Base-by-base conservation (phyloP, 192 early-diverging fungal genomes). In the Lunasporangiospora selenospora region DNA sequence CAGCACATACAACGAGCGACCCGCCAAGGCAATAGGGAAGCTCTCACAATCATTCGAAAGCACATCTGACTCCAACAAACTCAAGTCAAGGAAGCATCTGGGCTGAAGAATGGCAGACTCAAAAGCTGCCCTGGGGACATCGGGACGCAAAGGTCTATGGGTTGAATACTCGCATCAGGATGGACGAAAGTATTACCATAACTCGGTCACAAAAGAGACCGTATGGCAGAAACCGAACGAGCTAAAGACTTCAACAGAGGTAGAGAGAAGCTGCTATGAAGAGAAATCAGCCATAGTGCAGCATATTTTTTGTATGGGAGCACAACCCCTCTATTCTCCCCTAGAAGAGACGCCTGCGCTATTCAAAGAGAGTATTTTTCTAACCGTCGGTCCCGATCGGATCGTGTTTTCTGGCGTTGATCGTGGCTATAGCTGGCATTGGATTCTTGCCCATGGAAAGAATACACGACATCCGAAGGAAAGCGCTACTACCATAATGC, bases 181-280 rank as follows among this genome's bases (percentile, higher is more conserved):
- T 38, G 96, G 95, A 2, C 87, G 90, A 43, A 85, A 77, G 10
- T 97, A 98, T 77, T 97, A 90, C 75, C 94, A 81, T 76, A 94
- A 98, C 65, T 78, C 79, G 18, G 62, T 71, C 3, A 95, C 95
- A 16, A 85, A 87, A 54, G 79, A 82, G 48, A 95, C 89, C 29
- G 88, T 85, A 2, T 99, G 97, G 97, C 92, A 99, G 47, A 97
- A 96, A 71, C 97, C 97, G 16, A 89, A 95, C 53, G 94, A 91
- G 62, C 78, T 96, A 6, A 92, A 93, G 70, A 91, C 94, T 2
- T 83, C 86, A 18, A 89, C 86, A 60, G 91, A 90, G 69, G 77
- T 67, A 73, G n/a, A 23, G 21, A 57, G 32, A 24, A n/a, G n/a
- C n/a, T n/a, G n/a, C n/a, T n/a, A n/a, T n/a, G n/a, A n/a, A n/a